Base-by-base conservation (phyloP, 441 rosid species). In the Erysimum cheiri region DNA sequence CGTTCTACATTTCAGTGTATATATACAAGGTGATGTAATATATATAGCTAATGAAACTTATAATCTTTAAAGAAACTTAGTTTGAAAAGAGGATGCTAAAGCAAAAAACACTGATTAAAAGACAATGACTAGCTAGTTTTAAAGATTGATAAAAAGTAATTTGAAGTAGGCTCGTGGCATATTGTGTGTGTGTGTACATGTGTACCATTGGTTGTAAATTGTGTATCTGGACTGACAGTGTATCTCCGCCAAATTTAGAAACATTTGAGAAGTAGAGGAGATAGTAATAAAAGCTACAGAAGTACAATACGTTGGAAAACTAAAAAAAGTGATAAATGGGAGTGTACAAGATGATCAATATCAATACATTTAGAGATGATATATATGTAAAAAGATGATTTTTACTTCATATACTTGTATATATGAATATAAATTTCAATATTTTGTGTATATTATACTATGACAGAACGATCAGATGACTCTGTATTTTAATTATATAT, bases 201-300 rank as follows among this genome's bases (percentile, higher is more conserved):
- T 61, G 58, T 61, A 22, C 29, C 48, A 39, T 46, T 64, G 48
- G n/a, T 36, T 53, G 46, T 63, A 35, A 44, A 19, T 53, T 43
- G 13, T 53, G 60, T 49, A 50, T 19, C 12, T 60, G 24, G 54
- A 31, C 36, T 19, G 54, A 14, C 32, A 26, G 11, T 53, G 43
- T 67, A 10, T n/a, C 44, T 52, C 60, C 48, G 39, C 64, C 57
- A 35, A 60, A 36, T 73, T 15, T 53, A 50, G 22, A 53, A 43
- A n/a, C 49, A 39, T 44, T 29, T 29, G 29, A 44, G 68, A 47
- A 53, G 44, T 46, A 68, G 6, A 61, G 35, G 46, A 37, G 52
- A 37, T 60, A 53, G 22, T 53, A 11, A 37, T 48, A 37, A 60
- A 46, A 58, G 54, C 47, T 39, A 50, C 39, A 57, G 46, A 48